Base-by-base conservation (phyloP, 2,329 filamentous ascomycete species). In the Chaetomium olivaceum region DNA sequence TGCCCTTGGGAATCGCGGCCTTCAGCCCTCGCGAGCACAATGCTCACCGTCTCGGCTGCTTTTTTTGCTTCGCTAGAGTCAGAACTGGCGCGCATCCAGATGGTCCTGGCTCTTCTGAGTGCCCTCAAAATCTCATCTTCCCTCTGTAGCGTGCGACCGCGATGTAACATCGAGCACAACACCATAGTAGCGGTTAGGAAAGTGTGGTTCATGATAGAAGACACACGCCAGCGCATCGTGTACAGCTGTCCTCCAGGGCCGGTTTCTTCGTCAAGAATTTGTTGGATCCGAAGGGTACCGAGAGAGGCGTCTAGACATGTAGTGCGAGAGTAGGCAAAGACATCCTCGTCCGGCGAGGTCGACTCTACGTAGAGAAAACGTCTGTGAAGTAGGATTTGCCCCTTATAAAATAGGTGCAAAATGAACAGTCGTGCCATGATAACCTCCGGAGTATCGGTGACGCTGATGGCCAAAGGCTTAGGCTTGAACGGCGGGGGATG, bases 381-480 rank as follows among this genome's bases (percentile, higher is more conserved):
- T 14, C 73, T 68, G 62, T 77, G 76, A 21, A 77, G 71, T 60
- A 76, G 73, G 11, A 76, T 64, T 27, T 74, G 70, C 1, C 61
- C 61, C 21, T 36, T 51, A 29, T 36, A 14, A 4, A 51, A 31
- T 14, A 63, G 23, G 31, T 58, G 27, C 7, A 14, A 8, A 14
- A 63, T 33, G 31, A 63, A 63, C 3, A 63, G 43, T 2, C 61
- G 61, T 2, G 61, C 11, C 54, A 63, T 63, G 21, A 63, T 63
- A 6, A 63, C 14, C 16, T 63, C 54, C 11, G 61, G 54, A 1
- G 54, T 4, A 21, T 63, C 61, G 4, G 55, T 63, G 14, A 63
- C 29, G 31, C 61, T 63, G 12, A 12, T 51, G 7, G 61, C 46
- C 43, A 63, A 27, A 23, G 54, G 21, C 29, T 63, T 63, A 3